Evolutionary conservation across 1,284 basidiomycete genomes (phyloP).

Genomic region (Mrakiaceae sp.): DNA sequence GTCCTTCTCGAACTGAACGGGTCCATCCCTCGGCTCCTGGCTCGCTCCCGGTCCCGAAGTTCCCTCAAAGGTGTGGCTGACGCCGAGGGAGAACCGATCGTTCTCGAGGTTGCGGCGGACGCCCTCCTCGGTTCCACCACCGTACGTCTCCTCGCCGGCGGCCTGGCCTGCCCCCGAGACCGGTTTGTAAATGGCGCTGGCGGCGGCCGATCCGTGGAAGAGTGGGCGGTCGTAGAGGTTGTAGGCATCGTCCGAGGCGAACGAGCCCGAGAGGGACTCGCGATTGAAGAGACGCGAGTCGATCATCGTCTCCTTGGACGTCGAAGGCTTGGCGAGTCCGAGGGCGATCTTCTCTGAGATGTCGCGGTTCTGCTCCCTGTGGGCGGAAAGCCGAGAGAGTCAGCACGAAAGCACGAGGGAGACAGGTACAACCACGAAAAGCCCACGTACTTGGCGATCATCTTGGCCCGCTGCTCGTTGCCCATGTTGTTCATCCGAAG

Average conservation of each 20-base stretch:
- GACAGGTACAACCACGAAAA: background rate
- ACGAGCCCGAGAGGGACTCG: slow-evolving; percentile 66
- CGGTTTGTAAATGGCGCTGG: slow-evolving; percentile 95
- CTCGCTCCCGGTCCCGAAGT: slow-evolving; percentile 45
- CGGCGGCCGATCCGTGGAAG: slow-evolving; percentile 90
- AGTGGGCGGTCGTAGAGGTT: slow-evolving; percentile 89
- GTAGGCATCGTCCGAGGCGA: slow-evolving; percentile 87
- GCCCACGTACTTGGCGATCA: slow-evolving; percentile 56
- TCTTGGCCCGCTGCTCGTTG: slow-evolving; percentile 86
- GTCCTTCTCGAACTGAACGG: slow-evolving; percentile 99
- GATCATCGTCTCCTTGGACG: slow-evolving; percentile 90
- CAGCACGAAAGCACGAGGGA: background rate
- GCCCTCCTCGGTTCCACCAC: slow-evolving; percentile 88
- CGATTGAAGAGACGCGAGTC: slow-evolving; percentile 97
- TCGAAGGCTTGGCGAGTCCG: slow-evolving; percentile 89
- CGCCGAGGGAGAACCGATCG: slow-evolving; percentile 89
- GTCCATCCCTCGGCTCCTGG: slow-evolving; percentile 73
- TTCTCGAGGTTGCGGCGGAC: slow-evolving; percentile 80
- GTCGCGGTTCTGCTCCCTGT: slow-evolving; percentile 83
- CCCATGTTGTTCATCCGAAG: slow-evolving; percentile 99
- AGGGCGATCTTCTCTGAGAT: slow-evolving; percentile 98
- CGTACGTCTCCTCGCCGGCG: slow-evolving; percentile 78
- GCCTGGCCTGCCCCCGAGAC: slow-evolving; percentile 64
- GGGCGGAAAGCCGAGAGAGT: background rate
- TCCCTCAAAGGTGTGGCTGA: slow-evolving; percentile 74